These are phyloP conservation scores for Ceratocystis ficicola DNA, from an alignment of 2,329 filamentous ascomycete genomes.

Conservation along the genomic window DNA sequence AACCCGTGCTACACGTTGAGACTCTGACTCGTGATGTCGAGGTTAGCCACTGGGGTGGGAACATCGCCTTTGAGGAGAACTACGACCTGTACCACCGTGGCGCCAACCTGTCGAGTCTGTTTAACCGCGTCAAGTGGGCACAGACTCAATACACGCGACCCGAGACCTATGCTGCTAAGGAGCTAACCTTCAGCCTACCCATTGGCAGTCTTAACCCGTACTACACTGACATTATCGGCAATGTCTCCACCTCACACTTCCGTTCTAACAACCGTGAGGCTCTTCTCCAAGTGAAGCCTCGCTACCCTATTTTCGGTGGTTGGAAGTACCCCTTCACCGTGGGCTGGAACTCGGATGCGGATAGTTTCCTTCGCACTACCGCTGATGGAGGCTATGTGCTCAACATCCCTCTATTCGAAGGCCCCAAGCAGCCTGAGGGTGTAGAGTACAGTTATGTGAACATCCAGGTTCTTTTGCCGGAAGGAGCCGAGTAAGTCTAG, in stretches of 20 bases:
- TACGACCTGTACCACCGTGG: slow-evolving; percentile 81
- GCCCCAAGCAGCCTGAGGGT: slow-evolving; percentile 74
- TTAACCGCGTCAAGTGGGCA: slow-evolving; percentile 67
- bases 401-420: slow-evolving; percentile 86
- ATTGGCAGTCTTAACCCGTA: slow-evolving; percentile 77
- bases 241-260: slow-evolving; percentile 89
- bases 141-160: slow-evolving; percentile 63
- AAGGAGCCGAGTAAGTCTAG: slow-evolving; percentile 65
- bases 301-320: slow-evolving; percentile 91
- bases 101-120: slow-evolving; percentile 60
- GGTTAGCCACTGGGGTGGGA: slow-evolving; percentile 96
- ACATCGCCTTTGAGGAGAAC: slow-evolving; percentile 86
- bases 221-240: slow-evolving; percentile 92
- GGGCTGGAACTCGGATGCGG: slow-evolving; percentile 84
- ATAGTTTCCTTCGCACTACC: slow-evolving; percentile 58
- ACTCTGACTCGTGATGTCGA: slow-evolving; percentile 82
- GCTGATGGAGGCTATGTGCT: slow-evolving; percentile 63
- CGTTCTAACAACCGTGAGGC: slow-evolving; percentile 64
- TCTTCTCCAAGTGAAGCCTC: slow-evolving; percentile 78
- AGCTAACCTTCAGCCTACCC: slow-evolving; percentile 66
- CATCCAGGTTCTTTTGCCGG: slow-evolving; percentile 74
- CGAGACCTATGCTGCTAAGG: slow-evolving; percentile 65
- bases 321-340: slow-evolving; percentile 98
- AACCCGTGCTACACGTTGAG: slow-evolving; percentile 70
- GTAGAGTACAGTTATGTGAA: slow-evolving; percentile 73